A percentile compares a stretch with the other conserved stretches of the same genome.
phyloP scores from a whole-genome alignment of 2,329 filamentous ascomycete genomes.

The Penicillium sp. region DNA sequence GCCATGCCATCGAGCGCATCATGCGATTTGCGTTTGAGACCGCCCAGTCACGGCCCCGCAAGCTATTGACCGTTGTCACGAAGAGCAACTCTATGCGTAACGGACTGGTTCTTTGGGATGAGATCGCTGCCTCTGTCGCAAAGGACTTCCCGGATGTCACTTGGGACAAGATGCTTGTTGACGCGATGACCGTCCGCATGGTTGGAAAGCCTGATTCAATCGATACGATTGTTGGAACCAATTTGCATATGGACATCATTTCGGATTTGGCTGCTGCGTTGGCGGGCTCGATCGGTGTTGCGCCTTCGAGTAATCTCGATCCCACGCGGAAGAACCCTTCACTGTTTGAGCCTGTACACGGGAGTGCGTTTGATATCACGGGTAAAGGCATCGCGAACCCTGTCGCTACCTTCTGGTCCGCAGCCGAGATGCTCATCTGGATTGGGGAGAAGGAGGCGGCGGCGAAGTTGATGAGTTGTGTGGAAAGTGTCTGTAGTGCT shows the following conservation, averaged over 20 bases:
- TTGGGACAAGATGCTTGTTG: constrained; percentile 58
- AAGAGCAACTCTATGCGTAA: constrained; percentile 59
- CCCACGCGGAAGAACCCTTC: constrained; percentile 61
- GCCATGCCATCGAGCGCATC: constrained; percentile 53
- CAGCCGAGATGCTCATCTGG: constrained; percentile 67
- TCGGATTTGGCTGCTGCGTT: constrained; percentile 69
- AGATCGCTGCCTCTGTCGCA: constrained; percentile 50
- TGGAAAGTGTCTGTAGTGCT: constrained; percentile 60
- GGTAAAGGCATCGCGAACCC: constrained; percentile 63
- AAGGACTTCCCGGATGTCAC: constrained; percentile 54
- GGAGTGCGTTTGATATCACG: constrained; percentile 64
- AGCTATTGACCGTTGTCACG: constrained; percentile 56
- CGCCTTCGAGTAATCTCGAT: constrained; percentile 68
- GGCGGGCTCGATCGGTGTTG: constrained; percentile 70
- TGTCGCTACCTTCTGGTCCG: constrained; percentile 68
- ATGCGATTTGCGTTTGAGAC: constrained; percentile 57
- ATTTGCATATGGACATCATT: constrained; percentile 64
- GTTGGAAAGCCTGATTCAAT: constrained; percentile 52
- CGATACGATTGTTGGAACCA: constrained; percentile 58
- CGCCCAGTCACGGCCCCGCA: constrained; percentile 49
- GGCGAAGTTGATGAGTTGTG: constrained; percentile 56
- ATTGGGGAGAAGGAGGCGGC: constrained; percentile 60
- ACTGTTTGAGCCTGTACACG: constrained; percentile 66
- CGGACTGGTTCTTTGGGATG: constrained; percentile 60
- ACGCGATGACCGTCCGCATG: constrained; percentile 60